Evolutionary conservation across 2,329 filamentous ascomycete genomes (phyloP).

Genomic region (Chrysosporium keratinophilum): DNA sequence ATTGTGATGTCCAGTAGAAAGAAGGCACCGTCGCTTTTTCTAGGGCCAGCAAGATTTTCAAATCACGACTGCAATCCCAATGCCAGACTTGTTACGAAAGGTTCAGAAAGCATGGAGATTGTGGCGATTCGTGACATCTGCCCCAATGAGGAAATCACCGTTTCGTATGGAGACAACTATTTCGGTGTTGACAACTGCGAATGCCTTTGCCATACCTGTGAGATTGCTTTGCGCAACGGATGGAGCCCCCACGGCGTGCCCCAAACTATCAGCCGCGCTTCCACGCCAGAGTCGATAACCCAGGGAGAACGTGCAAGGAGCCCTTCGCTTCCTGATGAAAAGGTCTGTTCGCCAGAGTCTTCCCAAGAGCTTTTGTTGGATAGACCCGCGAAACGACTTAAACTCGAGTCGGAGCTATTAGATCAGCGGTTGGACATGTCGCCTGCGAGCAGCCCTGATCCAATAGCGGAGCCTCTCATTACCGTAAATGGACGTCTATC

Average conservation of each 20-base stretch:
- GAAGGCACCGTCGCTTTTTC: constrained; percentile 82
- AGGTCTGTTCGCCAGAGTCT: constrained; percentile 10
- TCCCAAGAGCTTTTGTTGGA: background rate
- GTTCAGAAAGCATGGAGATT: constrained; percentile 80
- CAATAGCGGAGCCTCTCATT: constrained; percentile 11
- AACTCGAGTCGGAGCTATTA: constrained; percentile 9
- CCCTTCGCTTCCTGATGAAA: constrained; percentile 6
- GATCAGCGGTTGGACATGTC: constrained; percentile 30
- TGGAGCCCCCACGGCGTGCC: constrained; percentile 49
- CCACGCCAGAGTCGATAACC: background rate
- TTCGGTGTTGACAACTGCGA: constrained; percentile 94
- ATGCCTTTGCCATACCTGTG: constrained; percentile 83
- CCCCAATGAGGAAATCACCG: constrained; percentile 87
- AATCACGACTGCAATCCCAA: constrained; percentile 97
- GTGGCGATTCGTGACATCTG: constrained; percentile 72
- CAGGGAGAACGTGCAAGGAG: background rate
- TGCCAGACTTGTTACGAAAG: constrained; percentile 72
- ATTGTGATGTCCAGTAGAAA: constrained; percentile 89
- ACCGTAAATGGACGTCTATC: constrained; percentile 2
- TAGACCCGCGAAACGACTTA: constrained; percentile 6
- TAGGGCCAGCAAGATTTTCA: constrained; percentile 89
- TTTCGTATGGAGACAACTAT: constrained; percentile 90
- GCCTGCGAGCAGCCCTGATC: constrained; percentile 18
- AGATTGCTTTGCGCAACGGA: constrained; percentile 63
- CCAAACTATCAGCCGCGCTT: background rate